Evolutionary conservation across 805 yeast species (phyloP), one percentile per base, ranked within the genome.

Genomic region (Suhomyces canberraensis): DNA sequence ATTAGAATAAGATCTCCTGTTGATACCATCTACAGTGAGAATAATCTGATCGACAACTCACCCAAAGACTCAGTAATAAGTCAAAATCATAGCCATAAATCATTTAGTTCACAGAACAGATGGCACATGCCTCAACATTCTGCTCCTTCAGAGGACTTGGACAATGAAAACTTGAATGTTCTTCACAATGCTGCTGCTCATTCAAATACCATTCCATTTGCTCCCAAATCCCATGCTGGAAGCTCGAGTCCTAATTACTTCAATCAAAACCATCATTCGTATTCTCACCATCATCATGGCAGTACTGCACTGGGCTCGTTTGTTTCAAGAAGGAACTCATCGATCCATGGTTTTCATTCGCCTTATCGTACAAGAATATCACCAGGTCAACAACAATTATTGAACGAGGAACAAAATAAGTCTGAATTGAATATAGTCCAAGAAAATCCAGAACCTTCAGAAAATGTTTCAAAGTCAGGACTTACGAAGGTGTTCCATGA

Each of bases 151-250:
- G 29, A 26, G 13, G 71, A 66, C 37, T 44, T 62, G 31, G 71
- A 66, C 41, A 56, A 66, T 34, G 71, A 65, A 33, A 64, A 65
- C 41, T 40, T 47, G 26, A 49, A 53, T 35, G 33, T 57, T 3
- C 29, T 56, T 35, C 45, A 39, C 22, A 47, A 36, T 15, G 51
- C 50, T 3, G 43, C 50, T 2, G 43, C 47, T 2, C 15, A 28
- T 20, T 33, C 44, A 11, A 15, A 21, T n/a, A 15, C 31, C 4
- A 26, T 19, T 4, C 20, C 43, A 3, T 19, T 21, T 3, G 13
- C 25, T 25, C 11, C 17, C 16, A 14, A 35, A 24, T 22, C 33
- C n/a, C 30, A 29, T 22, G n/a, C 20, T 16, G 29, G 33, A 19
- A 25, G 25, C 18, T 28, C 33, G 6, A 34, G 39, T 16, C 45